Conservation (phyloP, 805 yeast genomes). For the Candida multigemmis region DNA sequence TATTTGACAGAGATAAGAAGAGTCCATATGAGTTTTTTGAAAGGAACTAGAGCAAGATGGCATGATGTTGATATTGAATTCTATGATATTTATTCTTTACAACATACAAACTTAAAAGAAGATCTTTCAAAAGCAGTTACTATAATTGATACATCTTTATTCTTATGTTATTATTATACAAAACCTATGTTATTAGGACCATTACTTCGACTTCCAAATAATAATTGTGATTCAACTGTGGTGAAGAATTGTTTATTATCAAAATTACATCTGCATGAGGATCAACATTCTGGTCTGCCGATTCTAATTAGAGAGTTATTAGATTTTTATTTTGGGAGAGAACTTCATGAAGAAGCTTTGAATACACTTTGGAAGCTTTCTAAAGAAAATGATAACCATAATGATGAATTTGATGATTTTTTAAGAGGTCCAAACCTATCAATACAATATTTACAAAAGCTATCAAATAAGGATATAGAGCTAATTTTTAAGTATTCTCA, state of each 20-base stretch:
- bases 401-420: slow-evolving; percentile 13
- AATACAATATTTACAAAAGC: slow-evolving; percentile 48
- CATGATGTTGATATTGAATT: slow-evolving; percentile 35
- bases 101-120: too few relatives aligned
- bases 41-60: slow-evolving; percentile 31
- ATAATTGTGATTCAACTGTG: slow-evolving; percentile 57
- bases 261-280: slow-evolving; percentile 15
- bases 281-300: slow-evolving; percentile 13
- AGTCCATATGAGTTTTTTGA: slow-evolving; percentile 31
- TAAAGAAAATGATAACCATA: slow-evolving; percentile 9
- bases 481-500: slow-evolving; percentile 48
- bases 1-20: slow-evolving; percentile 47
- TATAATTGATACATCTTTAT: slow-evolving; percentile 75
- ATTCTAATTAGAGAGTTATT: slow-evolving; percentile 58
- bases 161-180: slow-evolving; percentile 61
- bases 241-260: slow-evolving; percentile 47
- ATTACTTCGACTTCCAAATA: slow-evolving; percentile 60
- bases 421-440: slow-evolving; percentile 34
- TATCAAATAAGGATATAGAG: slow-evolving; percentile 39
- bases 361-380: slow-evolving; percentile 36
- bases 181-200: slow-evolving; percentile 76
- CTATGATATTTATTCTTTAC: slow-evolving; percentile 32
- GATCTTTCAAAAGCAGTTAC: too few relatives aligned
- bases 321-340: slow-evolving; percentile 65
- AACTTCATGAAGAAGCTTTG: slow-evolving; percentile 59